These are phyloP conservation scores for Lumnitzera racemosa DNA, from an alignment of 345 rosid genomes.

Conservation along the genomic window DNA sequence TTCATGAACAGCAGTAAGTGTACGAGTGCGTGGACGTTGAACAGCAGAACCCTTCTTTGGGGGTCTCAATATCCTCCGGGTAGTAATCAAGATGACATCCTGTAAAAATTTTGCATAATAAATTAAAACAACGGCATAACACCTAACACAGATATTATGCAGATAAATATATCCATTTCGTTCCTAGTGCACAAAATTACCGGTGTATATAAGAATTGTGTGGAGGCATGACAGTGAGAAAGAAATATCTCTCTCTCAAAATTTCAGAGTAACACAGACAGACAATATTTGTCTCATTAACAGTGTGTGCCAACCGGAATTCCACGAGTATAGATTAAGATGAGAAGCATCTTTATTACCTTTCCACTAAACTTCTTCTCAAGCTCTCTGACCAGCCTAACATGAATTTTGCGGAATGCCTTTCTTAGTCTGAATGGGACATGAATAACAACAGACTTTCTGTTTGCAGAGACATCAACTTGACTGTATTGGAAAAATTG, in stretches of 20 bases:
- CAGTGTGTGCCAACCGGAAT: no score
- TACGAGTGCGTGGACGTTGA: slow-evolving; percentile 86
- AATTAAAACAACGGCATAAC: slow-evolving; percentile 3
- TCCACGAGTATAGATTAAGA: no score
- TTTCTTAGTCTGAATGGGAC: slow-evolving; percentile 81
- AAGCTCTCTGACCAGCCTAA: slow-evolving; percentile 80
- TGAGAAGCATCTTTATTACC: slow-evolving; percentile 22
- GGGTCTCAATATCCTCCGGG: slow-evolving; percentile 71
- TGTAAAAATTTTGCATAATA: slow-evolving; percentile 8
- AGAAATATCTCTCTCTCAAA: no score
- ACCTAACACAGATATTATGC: background rate
- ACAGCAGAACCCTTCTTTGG: slow-evolving; percentile 94
- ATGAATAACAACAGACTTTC: slow-evolving; percentile 70
- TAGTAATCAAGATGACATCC: slow-evolving; percentile 78
- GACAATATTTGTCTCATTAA: no score
- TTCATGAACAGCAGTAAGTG: slow-evolving; percentile 73
- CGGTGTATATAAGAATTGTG: background rate
- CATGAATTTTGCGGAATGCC: slow-evolving; percentile 67
- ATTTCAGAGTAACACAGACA: no score
- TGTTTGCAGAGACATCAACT: slow-evolving; percentile 66
- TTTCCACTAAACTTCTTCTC: slow-evolving; percentile 89
- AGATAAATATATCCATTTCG: background rate
- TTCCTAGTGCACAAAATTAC: background rate
- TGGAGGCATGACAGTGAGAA: background rate
- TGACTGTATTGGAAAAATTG: slow-evolving; percentile 33